phyloP scores from a whole-genome alignment of 768 basidiomycete species.

The Lactifluus subvellereus region DNA sequence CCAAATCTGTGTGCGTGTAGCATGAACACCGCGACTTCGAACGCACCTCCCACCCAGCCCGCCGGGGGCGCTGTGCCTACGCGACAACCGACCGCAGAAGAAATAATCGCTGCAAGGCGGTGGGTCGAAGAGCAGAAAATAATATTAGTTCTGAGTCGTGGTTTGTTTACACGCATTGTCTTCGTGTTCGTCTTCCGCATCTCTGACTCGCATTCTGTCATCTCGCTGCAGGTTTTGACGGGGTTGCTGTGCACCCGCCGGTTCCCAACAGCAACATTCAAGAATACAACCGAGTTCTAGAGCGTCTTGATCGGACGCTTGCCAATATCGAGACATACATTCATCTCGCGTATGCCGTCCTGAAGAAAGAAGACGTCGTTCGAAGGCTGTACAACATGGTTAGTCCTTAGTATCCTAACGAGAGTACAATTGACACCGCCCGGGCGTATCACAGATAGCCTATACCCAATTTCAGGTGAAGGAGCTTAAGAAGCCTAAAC shows the following conservation, averaged over 20 bases:
- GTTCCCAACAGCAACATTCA: not conserved
- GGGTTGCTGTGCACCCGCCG: not conserved
- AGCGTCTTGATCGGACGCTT: constrained; percentile 12
- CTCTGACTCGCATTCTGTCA: not conserved
- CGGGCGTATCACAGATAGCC: constrained; percentile 1
- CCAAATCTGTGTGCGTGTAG: not conserved
- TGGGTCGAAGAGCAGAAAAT: constrained; percentile 8
- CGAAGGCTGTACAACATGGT: constrained; percentile 12
- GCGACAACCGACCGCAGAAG: not conserved
- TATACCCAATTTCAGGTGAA: constrained; percentile 13
- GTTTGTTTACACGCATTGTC: not conserved
- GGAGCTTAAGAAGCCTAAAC: constrained; percentile 7
- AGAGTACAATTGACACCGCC: not conserved
- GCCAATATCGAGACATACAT: constrained; percentile 12
- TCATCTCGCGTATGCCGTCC: constrained; percentile 5
- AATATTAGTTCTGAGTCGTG: not conserved
- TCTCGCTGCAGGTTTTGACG: not conserved
- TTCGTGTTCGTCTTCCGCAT: not conserved
- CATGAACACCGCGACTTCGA: not conserved
- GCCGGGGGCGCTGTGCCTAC: not conserved
- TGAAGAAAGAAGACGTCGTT: constrained; percentile 4
- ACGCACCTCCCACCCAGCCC: not conserved
- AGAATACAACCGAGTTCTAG: constrained; percentile 11
- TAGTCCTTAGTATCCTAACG: not conserved
- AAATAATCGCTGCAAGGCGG: not conserved